Evolutionary conservation across 305 asterid genomes (phyloP).

Genomic region (Rubia tinctorum): DNA sequence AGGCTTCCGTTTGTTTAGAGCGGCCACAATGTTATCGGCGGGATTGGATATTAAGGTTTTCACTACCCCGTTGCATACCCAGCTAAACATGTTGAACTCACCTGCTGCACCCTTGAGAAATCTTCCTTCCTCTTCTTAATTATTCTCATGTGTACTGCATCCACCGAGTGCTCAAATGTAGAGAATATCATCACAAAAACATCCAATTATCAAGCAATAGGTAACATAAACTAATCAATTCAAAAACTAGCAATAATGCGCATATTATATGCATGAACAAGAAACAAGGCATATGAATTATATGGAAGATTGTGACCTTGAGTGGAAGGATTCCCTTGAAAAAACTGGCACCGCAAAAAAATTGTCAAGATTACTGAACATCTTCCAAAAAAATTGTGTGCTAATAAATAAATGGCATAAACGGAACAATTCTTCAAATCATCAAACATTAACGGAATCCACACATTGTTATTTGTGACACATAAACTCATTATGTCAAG

Average conservation of each 20-base stretch:
- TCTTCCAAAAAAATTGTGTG: too few species aligned
- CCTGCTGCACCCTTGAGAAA: conserved; percentile 63
- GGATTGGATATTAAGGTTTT: conserved; percentile 70
- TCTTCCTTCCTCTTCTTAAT: conserved; percentile 59
- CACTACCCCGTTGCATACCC: conserved; percentile 76
- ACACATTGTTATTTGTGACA: too few species aligned
- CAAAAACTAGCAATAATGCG: too few species aligned
- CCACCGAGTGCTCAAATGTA: conserved; percentile 78
- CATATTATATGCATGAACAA: too few species aligned
- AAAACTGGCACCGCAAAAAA: conserved; percentile 61
- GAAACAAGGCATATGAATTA: background rate
- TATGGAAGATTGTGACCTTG: conserved; percentile 88
- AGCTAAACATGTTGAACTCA: conserved; percentile 61
- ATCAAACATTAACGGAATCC: too few species aligned
- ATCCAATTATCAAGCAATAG: too few species aligned
- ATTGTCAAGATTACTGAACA: too few species aligned
- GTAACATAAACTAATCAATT: too few species aligned
- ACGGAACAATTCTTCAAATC: too few species aligned
- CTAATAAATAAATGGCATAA: too few species aligned
- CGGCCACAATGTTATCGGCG: conserved; percentile 68
- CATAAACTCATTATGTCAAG: too few species aligned
- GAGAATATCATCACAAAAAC: conserved; percentile 81
- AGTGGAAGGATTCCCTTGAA: conserved; percentile 76
- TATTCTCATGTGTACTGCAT: conserved; percentile 43
- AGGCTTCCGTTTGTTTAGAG: background rate